Conservation (phyloP, 2,329 filamentous ascomycete genomes). For the Botrytis hyacinthi region DNA sequence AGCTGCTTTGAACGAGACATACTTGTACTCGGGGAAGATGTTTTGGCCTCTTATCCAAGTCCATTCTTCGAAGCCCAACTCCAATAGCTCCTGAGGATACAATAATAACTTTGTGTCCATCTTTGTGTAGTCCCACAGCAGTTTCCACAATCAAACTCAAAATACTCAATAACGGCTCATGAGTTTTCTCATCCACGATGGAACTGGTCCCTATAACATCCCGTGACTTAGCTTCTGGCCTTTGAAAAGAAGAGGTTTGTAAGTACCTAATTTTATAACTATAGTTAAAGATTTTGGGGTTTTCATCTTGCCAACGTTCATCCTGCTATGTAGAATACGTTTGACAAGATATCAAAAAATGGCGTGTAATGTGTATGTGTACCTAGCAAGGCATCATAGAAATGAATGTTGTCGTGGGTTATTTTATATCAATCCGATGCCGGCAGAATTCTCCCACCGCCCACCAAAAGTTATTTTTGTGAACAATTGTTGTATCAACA, state of each 20-base stretch:
- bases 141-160: slow-evolving; percentile 93
- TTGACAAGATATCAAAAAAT: background rate
- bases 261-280: slow-evolving; percentile 64
- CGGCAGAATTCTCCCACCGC: slow-evolving; percentile 19
- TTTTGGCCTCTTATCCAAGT: slow-evolving; percentile 82
- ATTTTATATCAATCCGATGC: background rate
- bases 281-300: slow-evolving; percentile 56
- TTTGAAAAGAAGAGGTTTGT: slow-evolving; percentile 15
- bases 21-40: slow-evolving; percentile 85
- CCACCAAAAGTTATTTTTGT: slow-evolving; percentile 1
- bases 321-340: background rate
- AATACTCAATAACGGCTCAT: slow-evolving; percentile 88
- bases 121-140: slow-evolving; percentile 77
- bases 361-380: background rate
- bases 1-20: slow-evolving; percentile 28
- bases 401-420: background rate
- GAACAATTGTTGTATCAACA: background rate
- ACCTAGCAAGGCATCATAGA: slow-evolving; percentile 5
- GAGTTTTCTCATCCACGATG: slow-evolving; percentile 95
- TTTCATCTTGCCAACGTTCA: slow-evolving; percentile 46
- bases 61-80: slow-evolving; percentile 86
- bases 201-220: slow-evolving; percentile 80
- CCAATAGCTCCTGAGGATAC: slow-evolving; percentile 97
- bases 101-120: slow-evolving; percentile 92
- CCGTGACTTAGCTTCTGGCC: slow-evolving; percentile 19